These are phyloP conservation scores for Phytophthora colocasiae DNA, from an alignment of 352 stramenopile species.

Conservation along the genomic window DNA sequence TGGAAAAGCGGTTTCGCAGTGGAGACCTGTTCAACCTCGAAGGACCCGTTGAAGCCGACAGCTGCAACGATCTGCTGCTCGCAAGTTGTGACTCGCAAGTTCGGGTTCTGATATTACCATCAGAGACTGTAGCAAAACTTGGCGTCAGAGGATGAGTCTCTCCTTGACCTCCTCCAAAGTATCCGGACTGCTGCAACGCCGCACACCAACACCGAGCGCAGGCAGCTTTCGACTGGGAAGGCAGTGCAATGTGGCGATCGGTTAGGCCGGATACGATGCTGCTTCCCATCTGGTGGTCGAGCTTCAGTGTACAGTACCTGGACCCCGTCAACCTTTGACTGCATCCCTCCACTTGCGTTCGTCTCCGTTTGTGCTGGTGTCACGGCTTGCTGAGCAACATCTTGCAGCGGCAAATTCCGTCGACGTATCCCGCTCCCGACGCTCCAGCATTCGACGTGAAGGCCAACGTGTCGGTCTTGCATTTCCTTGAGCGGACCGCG, in stretches of 20 bases:
- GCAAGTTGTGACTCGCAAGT: background rate
- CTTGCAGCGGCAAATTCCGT: background rate
- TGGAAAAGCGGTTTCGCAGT: constrained; percentile 8
- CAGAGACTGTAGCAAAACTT: background rate
- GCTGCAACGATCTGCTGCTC: background rate
- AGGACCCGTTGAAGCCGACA: constrained; percentile 6
- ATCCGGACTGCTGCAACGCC: constrained; percentile 10
- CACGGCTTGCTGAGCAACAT: constrained; percentile 40
- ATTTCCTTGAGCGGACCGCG: background rate
- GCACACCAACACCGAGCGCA: background rate
- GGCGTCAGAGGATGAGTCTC: constrained; percentile 8
- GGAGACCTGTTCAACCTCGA: background rate
- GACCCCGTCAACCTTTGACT: constrained; percentile 12
- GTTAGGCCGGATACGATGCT: constrained; percentile 12
- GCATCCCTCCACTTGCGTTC: constrained; percentile 30
- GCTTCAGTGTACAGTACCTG: background rate
- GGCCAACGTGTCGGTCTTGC: background rate
- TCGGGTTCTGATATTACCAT: too few relatives aligned
- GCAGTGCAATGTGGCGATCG: constrained; percentile 13
- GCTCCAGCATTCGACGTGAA: background rate
- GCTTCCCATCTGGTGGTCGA: constrained; percentile 30
- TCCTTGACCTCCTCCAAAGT: background rate
- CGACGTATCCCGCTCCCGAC: constrained; percentile 1
- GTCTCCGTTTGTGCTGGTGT: constrained; percentile 1
- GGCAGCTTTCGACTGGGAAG: background rate